A percentile compares a stretch with the other conserved stretches of the same genome.
phyloP scores from a whole-genome alignment of 495 filamentous ascomycete species.

The Hypoxylon trugodes region DNA sequence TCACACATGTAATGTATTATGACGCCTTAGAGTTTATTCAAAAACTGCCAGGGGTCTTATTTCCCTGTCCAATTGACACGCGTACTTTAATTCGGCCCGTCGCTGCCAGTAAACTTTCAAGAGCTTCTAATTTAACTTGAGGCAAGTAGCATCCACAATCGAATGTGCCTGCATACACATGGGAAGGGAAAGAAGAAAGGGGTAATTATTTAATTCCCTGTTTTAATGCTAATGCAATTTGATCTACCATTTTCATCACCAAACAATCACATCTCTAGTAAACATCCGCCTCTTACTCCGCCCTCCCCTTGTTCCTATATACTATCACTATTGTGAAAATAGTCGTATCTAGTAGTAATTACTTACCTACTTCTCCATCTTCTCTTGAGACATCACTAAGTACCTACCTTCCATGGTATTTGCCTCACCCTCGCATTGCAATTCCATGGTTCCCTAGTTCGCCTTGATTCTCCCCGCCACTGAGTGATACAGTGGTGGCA shows the following conservation, averaged over 20 bases:
- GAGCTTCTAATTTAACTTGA: no score
- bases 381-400: not conserved
- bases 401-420: not conserved
- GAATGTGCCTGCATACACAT: not conserved
- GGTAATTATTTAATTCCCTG: not conserved
- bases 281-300: not conserved
- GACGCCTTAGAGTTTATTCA: no score
- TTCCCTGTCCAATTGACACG: no score
- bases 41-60: no score
- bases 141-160: not conserved
- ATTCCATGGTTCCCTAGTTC: not conserved
- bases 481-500: not conserved
- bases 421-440: not conserved
- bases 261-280: not conserved
- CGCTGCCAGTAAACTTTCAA: no score
- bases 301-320: conserved; percentile 20
- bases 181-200: not conserved
- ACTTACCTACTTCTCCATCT: conserved; percentile 6
- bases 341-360: conserved; percentile 16
- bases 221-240: not conserved
- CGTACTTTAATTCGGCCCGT: no score
- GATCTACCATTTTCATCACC: not conserved
- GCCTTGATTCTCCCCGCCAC: not conserved
- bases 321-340: conserved; percentile 5
- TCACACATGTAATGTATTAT: no score